Base-by-base conservation (phyloP, 1,284 basidiomycete genomes). In the Pulchroboletus neoregius region DNA sequence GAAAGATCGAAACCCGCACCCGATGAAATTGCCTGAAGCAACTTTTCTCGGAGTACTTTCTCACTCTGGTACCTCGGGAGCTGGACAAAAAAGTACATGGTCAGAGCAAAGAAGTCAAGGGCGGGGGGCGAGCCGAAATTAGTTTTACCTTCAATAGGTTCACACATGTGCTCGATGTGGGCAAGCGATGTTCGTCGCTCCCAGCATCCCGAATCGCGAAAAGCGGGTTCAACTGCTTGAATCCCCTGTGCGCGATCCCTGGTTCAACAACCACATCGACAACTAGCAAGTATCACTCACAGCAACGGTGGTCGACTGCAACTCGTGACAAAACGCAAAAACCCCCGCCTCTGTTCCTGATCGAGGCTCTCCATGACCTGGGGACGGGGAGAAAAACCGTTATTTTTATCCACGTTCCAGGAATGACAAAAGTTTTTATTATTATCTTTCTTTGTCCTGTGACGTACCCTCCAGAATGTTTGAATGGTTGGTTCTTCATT, bases 1-100 rank as follows among this genome's bases (percentile, higher is more conserved):
- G 89, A 94, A 48, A 94, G 71, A 68, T 96, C 91, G 55, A 96
- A 96, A 0, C 92, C 93, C 6, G 91, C 90, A 26, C 84, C 84
- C 0, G 88, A 80, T 39, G 77, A 85, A 59, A 95, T 91, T 4
- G 93, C 88, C 60, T 92, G 86, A 10, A 94, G 59, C n/a, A 95
- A 71, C 65, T 94, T 95, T 38, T 78, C 69, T n/a, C 78, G 70
- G 23, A 96, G 69, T 4, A 76, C 71, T 12, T 63, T 61, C 59
- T 88, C 84, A 57, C 71, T 82, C 50, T 69, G 67, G 57, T 91
- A 91, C 23, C 75, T 69, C 12, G 88, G 87, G 15, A 91, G 73
- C 84, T 90, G 61, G n/a, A 28, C 15, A 20, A 26, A 39, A 2
- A 16, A 37, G 34, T 15, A 34, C 13, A 26, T 9, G 11, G 43